A percentile compares a stretch with the other conserved stretches of the same genome.
Evolutionary conservation across 208 protist species (phyloP).

Genomic region (Herpetomonas muscarum): DNA sequence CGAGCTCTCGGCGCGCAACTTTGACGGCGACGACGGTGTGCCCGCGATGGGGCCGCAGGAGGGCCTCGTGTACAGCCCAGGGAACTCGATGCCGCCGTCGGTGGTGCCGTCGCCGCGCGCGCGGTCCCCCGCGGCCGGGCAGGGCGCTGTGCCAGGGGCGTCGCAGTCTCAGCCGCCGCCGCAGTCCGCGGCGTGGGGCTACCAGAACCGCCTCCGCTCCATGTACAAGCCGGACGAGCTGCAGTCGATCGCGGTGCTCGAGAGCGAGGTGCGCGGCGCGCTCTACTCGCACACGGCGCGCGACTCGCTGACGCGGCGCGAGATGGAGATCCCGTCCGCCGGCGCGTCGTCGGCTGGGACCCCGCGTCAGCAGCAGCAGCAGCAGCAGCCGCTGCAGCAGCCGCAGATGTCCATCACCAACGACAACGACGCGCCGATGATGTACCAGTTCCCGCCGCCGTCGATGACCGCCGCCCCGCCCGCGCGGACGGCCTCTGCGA

Average conservation of each 20-base stretch:
- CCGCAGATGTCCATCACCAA: not conserved
- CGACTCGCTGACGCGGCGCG: slow-evolving; percentile 12
- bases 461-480: not conserved
- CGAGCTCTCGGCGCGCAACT: slow-evolving; percentile 16
- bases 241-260: slow-evolving; percentile 44
- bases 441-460: not conserved
- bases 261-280: slow-evolving; percentile 51
- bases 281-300: slow-evolving; percentile 27
- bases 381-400: slow-evolving; percentile 2
- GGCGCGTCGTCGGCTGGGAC: slow-evolving; percentile 3
- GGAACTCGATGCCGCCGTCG: slow-evolving; percentile 12
- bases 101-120: slow-evolving; percentile 21
- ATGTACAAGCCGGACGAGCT: slow-evolving; percentile 58
- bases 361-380: slow-evolving; percentile 9
- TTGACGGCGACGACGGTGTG: slow-evolving; percentile 1
- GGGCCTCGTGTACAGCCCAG: slow-evolving; percentile 27
- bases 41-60: slow-evolving; percentile 4
- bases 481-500: slow-evolving; percentile 2
- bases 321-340: slow-evolving; percentile 10
- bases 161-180: not conserved
- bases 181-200: slow-evolving; percentile 12
- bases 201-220: slow-evolving; percentile 29
- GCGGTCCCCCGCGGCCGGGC: slow-evolving; percentile 14
- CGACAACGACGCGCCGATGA: not conserved
- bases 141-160: not conserved